These are phyloP conservation scores for Teunomyces kruisii DNA, from an alignment of 805 yeast species.

Conservation along the genomic window DNA sequence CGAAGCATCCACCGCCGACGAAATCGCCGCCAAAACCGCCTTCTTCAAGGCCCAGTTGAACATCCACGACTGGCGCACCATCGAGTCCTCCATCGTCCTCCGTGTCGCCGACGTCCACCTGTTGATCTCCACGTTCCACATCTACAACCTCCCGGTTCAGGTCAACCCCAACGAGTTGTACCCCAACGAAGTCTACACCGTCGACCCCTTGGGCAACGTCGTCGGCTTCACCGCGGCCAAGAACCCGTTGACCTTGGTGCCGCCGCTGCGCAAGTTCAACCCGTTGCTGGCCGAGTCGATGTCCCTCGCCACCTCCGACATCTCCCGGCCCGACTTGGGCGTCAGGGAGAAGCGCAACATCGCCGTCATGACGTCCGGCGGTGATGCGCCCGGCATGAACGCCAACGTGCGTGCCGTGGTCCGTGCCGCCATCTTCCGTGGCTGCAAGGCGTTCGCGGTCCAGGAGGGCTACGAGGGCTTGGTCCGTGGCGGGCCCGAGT, in stretches of 20 bases:
- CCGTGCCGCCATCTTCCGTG: conserved; percentile 81
- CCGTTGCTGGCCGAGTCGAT: conserved; percentile 15
- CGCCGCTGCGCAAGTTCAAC: conserved; percentile 37
- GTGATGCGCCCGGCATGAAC: conserved; percentile 99
- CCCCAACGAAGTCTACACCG: conserved; percentile 72
- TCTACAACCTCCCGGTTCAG: conserved; percentile 43
- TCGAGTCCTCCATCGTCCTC: conserved; percentile 46
- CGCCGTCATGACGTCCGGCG: conserved; percentile 98
- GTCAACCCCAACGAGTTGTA: conserved; percentile 68
- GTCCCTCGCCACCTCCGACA: conserved; percentile 16
- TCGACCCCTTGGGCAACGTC: conserved; percentile 83
- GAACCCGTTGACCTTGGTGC: conserved; percentile 56
- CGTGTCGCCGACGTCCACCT: conserved; percentile 41
- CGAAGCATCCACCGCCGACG: conserved; percentile 11
- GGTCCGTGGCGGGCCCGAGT: conserved; percentile 75
- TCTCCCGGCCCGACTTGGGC: conserved; percentile 14
- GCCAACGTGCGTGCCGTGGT: conserved; percentile 95
- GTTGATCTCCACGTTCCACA: conserved; percentile 33
- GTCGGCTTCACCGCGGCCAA: conserved; percentile 71
- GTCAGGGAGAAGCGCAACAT: conserved; percentile 50
- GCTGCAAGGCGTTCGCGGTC: conserved; percentile 89
- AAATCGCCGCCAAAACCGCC: conserved; percentile 15
- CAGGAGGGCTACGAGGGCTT: conserved; percentile 95
- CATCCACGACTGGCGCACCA: conserved; percentile 50
- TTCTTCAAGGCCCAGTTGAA: conserved; percentile 15